Conservation (phyloP, 257 asterid species). For the Capsicum rhomboideum region DNA sequence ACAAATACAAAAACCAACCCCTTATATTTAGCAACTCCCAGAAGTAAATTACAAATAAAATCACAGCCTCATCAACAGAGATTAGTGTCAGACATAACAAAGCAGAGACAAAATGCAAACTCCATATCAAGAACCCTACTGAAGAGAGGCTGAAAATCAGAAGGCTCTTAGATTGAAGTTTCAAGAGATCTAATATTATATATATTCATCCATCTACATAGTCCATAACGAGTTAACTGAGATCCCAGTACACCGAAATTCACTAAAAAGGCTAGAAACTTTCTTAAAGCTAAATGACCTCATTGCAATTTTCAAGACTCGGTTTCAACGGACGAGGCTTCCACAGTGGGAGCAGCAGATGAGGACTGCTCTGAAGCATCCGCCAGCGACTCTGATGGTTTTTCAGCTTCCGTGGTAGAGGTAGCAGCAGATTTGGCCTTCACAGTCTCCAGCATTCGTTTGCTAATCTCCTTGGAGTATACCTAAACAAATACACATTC, state of each 20-base stretch:
- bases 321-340: not conserved
- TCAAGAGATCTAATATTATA: not conserved
- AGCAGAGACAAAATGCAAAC: not conserved
- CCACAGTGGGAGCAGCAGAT: not conserved
- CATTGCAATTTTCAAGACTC: not conserved
- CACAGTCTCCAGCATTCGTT: slow-evolving; percentile 6
- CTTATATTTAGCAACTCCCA: too few species aligned
- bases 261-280: not conserved
- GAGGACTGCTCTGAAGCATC: not conserved
- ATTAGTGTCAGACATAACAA: not conserved
- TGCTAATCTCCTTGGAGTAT: slow-evolving; percentile 16
- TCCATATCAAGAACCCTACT: not conserved
- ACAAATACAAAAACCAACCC: not conserved
- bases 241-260: not conserved
- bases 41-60: too few species aligned
- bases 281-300: not conserved
- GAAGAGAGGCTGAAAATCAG: not conserved
- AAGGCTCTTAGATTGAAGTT: not conserved
- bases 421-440: slow-evolving; percentile 4
- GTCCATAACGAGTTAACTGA: not conserved
- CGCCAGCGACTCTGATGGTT: not conserved
- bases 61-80: not conserved
- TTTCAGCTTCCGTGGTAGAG: not conserved
- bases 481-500: not conserved
- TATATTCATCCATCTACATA: not conserved